These are phyloP conservation scores for Filosporella fistucella DNA, from an alignment of 495 filamentous ascomycete genomes.

Conservation along the genomic window DNA sequence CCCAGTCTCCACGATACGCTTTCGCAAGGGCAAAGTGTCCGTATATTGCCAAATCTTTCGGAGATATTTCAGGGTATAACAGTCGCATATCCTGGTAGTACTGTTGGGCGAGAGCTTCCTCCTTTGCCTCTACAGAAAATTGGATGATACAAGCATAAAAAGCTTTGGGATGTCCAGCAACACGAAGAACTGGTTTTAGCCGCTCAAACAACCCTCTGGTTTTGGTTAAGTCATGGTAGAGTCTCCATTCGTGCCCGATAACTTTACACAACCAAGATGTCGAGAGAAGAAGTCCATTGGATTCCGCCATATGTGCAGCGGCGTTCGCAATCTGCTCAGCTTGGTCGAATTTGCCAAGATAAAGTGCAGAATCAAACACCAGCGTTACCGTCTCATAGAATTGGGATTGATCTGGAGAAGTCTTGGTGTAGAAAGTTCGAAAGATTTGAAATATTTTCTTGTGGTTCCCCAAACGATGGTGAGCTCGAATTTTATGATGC, in stretches of 20 bases:
- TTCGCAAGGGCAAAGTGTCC: conserved; percentile 33
- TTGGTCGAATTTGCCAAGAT: background rate
- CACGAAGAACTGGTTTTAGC: background rate
- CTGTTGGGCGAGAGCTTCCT: conserved; percentile 9
- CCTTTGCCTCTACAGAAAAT: conserved; percentile 21
- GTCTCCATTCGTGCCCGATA: conserved; percentile 20
- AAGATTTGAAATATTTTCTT: conserved; percentile 30
- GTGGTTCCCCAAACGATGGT: conserved; percentile 23
- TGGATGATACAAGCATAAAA: conserved; percentile 22
- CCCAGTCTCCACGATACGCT: conserved; percentile 43
- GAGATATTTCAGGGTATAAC: background rate
- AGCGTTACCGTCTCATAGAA: conserved; percentile 5
- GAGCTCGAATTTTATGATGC: conserved; percentile 27
- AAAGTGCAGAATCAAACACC: conserved; percentile 15
- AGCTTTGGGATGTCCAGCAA: conserved; percentile 11
- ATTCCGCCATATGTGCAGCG: conserved; percentile 12
- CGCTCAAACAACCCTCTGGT: conserved; percentile 19
- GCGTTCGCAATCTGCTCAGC: conserved; percentile 14
- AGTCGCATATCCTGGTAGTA: conserved; percentile 11
- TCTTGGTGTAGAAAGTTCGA: conserved; percentile 26
- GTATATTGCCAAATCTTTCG: conserved; percentile 13
- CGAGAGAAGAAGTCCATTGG: background rate
- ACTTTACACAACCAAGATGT: conserved; percentile 18
- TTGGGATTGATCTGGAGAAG: conserved; percentile 15
- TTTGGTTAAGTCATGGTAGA: conserved; percentile 6